Conservation (phyloP, 2,329 filamentous ascomycete genomes). For the Lachnellula subtilissima region DNA sequence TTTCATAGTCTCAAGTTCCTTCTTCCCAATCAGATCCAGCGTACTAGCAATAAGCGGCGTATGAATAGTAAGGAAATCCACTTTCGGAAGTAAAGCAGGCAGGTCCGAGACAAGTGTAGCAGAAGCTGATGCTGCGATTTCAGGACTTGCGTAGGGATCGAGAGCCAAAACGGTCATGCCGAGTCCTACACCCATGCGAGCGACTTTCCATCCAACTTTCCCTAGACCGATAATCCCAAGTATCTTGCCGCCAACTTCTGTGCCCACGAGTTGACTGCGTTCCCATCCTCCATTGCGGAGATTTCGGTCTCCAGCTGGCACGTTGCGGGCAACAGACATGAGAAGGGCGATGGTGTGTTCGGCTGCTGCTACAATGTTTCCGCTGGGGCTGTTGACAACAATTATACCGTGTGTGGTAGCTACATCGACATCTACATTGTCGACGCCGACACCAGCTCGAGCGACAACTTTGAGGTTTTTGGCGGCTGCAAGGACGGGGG, state of each 20-base stretch:
- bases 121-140: slow-evolving; percentile 64
- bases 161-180: slow-evolving; percentile 72
- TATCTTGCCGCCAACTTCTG: slow-evolving; percentile 73
- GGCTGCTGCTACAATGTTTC: slow-evolving; percentile 76
- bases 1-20: slow-evolving; percentile 68
- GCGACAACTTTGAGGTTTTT: slow-evolving; percentile 72
- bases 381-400: slow-evolving; percentile 73
- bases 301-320: slow-evolving; percentile 64
- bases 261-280: slow-evolving; percentile 66
- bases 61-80: slow-evolving; percentile 77
- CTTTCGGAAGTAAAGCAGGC: slow-evolving; percentile 55
- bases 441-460: slow-evolving; percentile 70
- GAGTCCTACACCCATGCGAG: slow-evolving; percentile 70
- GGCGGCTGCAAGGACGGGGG: slow-evolving; percentile 59
- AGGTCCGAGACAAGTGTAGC: slow-evolving; percentile 58
- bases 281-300: slow-evolving; percentile 74
- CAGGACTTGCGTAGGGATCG: slow-evolving; percentile 71
- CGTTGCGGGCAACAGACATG: slow-evolving; percentile 68
- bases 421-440: slow-evolving; percentile 72
- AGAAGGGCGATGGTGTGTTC: slow-evolving; percentile 74
- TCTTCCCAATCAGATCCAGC: slow-evolving; percentile 63
- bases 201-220: slow-evolving; percentile 79
- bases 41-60: slow-evolving; percentile 76
- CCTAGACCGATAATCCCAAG: slow-evolving; percentile 73
- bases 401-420: slow-evolving; percentile 71